Evolutionary conservation across 805 yeast species (phyloP).

Genomic region (Yamadazyma sp.): DNA sequence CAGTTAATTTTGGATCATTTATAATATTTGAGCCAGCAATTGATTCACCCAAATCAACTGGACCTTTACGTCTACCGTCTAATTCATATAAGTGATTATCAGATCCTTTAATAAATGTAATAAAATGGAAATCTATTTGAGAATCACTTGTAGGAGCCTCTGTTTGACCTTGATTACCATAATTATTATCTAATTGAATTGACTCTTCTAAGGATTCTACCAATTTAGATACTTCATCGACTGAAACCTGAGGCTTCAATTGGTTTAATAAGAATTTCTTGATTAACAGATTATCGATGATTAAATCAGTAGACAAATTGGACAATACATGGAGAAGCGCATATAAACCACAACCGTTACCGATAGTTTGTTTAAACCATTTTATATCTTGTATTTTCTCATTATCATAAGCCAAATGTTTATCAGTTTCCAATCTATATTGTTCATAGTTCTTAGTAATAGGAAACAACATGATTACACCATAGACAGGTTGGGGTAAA

Average conservation of each 20-base stretch:
- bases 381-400: constrained; percentile 34
- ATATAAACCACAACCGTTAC: constrained; percentile 90
- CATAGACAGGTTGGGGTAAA: constrained; percentile 76
- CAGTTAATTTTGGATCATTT: constrained; percentile 46
- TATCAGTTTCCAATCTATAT: constrained; percentile 43
- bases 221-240: constrained; percentile 36
- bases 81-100: constrained; percentile 70
- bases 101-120: constrained; percentile 60
- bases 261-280: constrained; percentile 17
- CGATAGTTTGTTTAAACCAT: constrained; percentile 87
- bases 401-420: constrained; percentile 16
- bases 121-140: constrained; percentile 64
- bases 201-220: constrained; percentile 46
- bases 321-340: constrained; percentile 68
- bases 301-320: constrained; percentile 45
- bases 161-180: constrained; percentile 58
- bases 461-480: constrained; percentile 81
- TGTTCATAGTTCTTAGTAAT: constrained; percentile 59
- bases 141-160: constrained; percentile 60
- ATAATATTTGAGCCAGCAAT: constrained; percentile 45
- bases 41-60: constrained; percentile 56
- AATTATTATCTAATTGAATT: constrained; percentile 40
- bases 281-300: constrained; percentile 36
- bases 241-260: constrained; percentile 11
- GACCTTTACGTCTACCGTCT: constrained; percentile 84